Evolutionary conservation across 495 filamentous ascomycete genomes (phyloP).

Genomic region (Aspergillus sparsus): DNA sequence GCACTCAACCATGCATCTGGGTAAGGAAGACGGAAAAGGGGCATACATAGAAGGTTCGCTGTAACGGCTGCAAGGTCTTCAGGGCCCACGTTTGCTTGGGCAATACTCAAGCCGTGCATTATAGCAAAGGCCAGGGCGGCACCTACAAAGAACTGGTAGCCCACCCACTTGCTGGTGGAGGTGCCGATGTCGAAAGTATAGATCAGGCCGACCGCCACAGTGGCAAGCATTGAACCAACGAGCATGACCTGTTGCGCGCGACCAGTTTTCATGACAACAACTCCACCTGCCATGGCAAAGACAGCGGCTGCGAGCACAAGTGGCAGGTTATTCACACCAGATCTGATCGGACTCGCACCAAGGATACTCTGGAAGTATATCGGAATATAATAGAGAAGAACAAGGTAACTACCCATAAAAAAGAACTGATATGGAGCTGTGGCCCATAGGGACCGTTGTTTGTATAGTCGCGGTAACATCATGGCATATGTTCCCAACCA

Average conservation of each 20-base stretch:
- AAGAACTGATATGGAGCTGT: conserved; percentile 38
- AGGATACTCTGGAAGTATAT: conserved; percentile 63
- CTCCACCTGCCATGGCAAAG: conserved; percentile 34
- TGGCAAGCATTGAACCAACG: not conserved
- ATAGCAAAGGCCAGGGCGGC: conserved; percentile 29
- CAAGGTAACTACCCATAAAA: conserved; percentile 46
- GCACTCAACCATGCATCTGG: not conserved
- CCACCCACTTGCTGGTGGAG: conserved; percentile 36
- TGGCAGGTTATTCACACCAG: conserved; percentile 55
- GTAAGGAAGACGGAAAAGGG: not conserved
- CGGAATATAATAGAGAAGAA: conserved; percentile 60
- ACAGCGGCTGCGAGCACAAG: conserved; percentile 44
- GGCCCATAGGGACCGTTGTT: conserved; percentile 18
- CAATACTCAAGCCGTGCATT: not conserved
- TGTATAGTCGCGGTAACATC: conserved; percentile 32
- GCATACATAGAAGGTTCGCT: conserved; percentile 17
- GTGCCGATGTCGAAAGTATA: conserved; percentile 29
- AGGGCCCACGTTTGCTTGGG: conserved; percentile 20
- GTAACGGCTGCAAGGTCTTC: conserved; percentile 24
- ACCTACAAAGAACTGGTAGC: conserved; percentile 42
- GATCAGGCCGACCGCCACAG: conserved; percentile 58
- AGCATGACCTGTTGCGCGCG: conserved; percentile 44
- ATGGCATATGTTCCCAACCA: conserved; percentile 38
- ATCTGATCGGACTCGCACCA: conserved; percentile 43
- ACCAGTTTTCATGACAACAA: conserved; percentile 35